These are phyloP conservation scores for Lotmaria passim DNA, from an alignment of 208 protist genomes.

Conservation along the genomic window DNA sequence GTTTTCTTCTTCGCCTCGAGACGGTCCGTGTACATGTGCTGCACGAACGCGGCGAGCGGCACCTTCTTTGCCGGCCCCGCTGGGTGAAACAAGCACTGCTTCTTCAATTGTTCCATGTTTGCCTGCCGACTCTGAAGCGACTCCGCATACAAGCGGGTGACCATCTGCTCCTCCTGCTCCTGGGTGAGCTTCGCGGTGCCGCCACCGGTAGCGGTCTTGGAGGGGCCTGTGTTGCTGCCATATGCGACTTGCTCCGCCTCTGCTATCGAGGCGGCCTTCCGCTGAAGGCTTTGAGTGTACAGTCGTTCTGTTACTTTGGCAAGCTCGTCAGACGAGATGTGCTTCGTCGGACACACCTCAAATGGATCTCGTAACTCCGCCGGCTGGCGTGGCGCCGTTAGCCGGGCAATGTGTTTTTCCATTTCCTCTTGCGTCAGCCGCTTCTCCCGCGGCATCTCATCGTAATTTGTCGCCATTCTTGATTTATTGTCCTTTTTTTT, in stretches of 20 bases:
- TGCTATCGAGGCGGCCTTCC: constrained; percentile 34
- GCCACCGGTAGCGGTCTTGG: background rate
- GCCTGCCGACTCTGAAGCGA: constrained; percentile 37
- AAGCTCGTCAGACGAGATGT: constrained; percentile 51
- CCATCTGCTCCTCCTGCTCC: constrained; percentile 47
- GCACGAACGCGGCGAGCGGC: constrained; percentile 62
- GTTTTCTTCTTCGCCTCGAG: constrained; percentile 71
- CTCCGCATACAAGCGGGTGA: constrained; percentile 62
- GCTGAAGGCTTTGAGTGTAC: constrained; percentile 60
- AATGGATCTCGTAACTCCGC: constrained; percentile 57
- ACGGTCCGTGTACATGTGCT: constrained; percentile 76
- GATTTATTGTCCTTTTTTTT: background rate
- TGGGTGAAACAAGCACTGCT: constrained; percentile 47
- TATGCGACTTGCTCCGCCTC: constrained; percentile 33
- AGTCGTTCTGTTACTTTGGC: constrained; percentile 72
- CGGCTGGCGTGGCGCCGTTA: constrained; percentile 40
- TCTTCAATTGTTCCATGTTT: constrained; percentile 39
- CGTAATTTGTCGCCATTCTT: constrained; percentile 23
- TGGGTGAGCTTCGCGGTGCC: constrained; percentile 11
- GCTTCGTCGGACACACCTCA: constrained; percentile 61
- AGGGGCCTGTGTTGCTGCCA: background rate
- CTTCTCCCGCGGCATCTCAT: constrained; percentile 17
- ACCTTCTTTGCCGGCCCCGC: constrained; percentile 24
- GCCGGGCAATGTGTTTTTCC: constrained; percentile 59
- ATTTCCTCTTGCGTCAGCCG: constrained; percentile 60